Base-by-base conservation (phyloP, 2,329 filamentous ascomycete species). In the Arachnomyces sp. region DNA sequence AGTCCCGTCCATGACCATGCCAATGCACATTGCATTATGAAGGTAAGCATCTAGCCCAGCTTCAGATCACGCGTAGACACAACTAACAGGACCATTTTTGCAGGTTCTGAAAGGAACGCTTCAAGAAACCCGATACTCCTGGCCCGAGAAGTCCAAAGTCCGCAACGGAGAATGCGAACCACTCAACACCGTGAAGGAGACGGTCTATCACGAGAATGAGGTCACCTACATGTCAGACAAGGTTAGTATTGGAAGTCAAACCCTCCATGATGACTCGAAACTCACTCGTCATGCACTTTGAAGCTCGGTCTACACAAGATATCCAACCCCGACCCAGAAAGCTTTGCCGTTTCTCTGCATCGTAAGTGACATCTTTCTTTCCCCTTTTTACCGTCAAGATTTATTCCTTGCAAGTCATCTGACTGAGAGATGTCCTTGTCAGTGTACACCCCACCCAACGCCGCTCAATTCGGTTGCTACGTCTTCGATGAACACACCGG, bases 21-120 rank as follows among this genome's bases (percentile, higher is more conserved):
- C 57, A 86, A 90, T 46, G 86, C 88, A 30, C 89, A 95, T 61
- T 95, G 89, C 64, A 71, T 95, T 52, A 95, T 95, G 86, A 94
- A 81, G 62, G 67, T 66, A 58, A 8, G 30, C 40, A 17, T 21
- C 14, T 11, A 28, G 16, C 29, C 15, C 16, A 28, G 5, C 5
- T 25, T 9, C 11, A 25, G 11, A 25, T n/a, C 12, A 11, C 5
- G 16, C 11, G 7, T 15, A 12, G 28, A 18, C 7, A n/a, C 7
- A n/a, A 11, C 38, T 37, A 36, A 46, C 38, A 21, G 11, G 12
- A 15, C 25, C 39, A n/a, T n/a, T n/a, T n/a, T 37, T 33, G 44
- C 48, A 83, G 71, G 80, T 90, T 49, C 74, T 95, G 47, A 80
- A 79, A 51, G 89, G 89, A 34, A 75, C 72, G 46, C 69, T 95